These are phyloP conservation scores for Juglanconis sp. DNA, from an alignment of 2,329 filamentous ascomycete genomes.

Conservation along the genomic window DNA sequence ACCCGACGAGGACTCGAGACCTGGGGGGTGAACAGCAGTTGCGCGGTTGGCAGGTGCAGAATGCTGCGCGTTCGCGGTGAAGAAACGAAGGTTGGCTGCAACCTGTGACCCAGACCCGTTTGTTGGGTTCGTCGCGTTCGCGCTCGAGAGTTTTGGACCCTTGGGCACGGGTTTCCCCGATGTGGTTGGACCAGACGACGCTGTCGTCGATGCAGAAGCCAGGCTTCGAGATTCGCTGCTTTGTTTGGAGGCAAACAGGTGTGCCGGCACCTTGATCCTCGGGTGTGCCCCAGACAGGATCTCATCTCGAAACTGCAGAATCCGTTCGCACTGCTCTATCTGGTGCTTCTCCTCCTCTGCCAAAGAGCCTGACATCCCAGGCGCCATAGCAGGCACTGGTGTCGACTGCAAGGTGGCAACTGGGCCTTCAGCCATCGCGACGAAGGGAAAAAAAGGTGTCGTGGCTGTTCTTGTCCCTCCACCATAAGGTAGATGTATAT, in stretches of 20 bases:
- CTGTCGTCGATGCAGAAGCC: constrained; percentile 20
- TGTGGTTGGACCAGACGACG: constrained; percentile 13
- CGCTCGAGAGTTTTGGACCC: constrained; percentile 16
- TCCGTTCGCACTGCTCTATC: constrained; percentile 71
- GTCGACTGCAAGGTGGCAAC: constrained; percentile 13
- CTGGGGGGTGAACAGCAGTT: constrained; percentile 15
- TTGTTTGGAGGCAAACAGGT: constrained; percentile 30
- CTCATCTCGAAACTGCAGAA: constrained; percentile 76
- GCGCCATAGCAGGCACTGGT: constrained; percentile 6
- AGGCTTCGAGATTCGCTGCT: constrained; percentile 21
- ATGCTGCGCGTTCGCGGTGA: constrained; percentile 35
- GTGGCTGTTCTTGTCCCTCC: neutral
- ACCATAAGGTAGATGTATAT: neutral
- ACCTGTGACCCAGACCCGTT: constrained; percentile 8
- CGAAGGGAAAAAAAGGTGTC: neutral
- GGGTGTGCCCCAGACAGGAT: constrained; percentile 75
- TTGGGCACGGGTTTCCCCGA: constrained; percentile 11
- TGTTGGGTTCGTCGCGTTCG: neutral
- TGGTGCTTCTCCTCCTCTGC: constrained; percentile 52
- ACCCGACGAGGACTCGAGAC: constrained; percentile 18
- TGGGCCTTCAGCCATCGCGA: constrained; percentile 21
- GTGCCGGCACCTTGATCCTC: constrained; percentile 53
- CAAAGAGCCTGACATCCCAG: constrained; percentile 22
- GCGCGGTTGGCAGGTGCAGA: constrained; percentile 23
- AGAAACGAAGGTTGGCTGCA: constrained; percentile 31